A percentile compares a stretch with the other conserved stretches of the same genome.
Evolutionary conservation across 257 asterid genomes (phyloP).

Genomic region (Solanum commersonii): DNA sequence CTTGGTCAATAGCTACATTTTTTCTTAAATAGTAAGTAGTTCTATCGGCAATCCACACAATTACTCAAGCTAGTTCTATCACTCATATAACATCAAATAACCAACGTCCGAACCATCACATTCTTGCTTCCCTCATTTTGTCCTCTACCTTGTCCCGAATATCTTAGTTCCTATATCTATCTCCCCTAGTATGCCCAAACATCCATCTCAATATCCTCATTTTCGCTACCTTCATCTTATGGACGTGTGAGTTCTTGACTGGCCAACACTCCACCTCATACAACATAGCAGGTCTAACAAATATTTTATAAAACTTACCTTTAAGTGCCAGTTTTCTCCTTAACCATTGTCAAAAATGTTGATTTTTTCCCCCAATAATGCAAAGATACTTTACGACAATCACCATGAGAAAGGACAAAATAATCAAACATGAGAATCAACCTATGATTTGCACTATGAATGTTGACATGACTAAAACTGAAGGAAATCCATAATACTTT

Average conservation of each 20-base stretch:
- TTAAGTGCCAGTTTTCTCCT: neutral
- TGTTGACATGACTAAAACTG: neutral
- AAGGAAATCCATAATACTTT: neutral
- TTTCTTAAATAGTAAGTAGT: neutral
- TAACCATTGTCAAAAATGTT: neutral
- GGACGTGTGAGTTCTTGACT: neutral
- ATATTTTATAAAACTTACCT: neutral
- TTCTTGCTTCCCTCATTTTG: neutral
- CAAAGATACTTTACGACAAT: neutral
- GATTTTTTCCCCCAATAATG: neutral
- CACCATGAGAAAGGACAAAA: neutral
- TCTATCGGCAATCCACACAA: neutral
- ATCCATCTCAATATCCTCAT: neutral
- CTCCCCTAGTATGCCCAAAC: neutral
- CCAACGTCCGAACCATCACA: neutral
- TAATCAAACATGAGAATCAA: neutral
- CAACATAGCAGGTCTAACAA: neutral
- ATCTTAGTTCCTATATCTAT: neutral
- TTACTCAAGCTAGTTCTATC: neutral
- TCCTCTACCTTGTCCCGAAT: neutral
- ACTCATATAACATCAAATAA: neutral
- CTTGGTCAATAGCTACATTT: neutral
- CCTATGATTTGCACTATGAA: neutral
- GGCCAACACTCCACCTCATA: neutral
- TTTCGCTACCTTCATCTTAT: neutral